These are phyloP conservation scores for Penicillium pulvis DNA, from an alignment of 495 filamentous ascomycete species.

Conservation along the genomic window DNA sequence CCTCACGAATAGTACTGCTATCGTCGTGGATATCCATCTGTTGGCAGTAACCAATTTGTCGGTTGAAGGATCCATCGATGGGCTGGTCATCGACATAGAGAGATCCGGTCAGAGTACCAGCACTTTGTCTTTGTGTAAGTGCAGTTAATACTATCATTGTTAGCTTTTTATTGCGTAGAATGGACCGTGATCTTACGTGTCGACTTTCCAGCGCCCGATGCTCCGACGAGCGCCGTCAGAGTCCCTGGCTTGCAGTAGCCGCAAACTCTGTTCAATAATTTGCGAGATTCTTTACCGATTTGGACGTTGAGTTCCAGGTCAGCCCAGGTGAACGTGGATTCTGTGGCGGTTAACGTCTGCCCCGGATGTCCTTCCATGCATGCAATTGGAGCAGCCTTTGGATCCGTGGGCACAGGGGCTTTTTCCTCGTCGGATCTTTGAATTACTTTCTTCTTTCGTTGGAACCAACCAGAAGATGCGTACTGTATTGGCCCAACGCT, in stretches of 20 bases:
- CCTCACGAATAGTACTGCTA: slow-evolving; percentile 80
- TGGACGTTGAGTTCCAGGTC: slow-evolving; percentile 63
- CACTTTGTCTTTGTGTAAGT: slow-evolving; percentile 71
- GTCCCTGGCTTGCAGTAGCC: slow-evolving; percentile 79
- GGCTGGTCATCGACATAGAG: slow-evolving; percentile 70
- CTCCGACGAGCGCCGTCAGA: slow-evolving; percentile 82
- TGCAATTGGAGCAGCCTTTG: slow-evolving; percentile 19
- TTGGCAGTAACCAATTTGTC: slow-evolving; percentile 80
- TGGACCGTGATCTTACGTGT: slow-evolving; percentile 56
- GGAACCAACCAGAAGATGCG: slow-evolving; percentile 44
- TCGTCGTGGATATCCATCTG: slow-evolving; percentile 88
- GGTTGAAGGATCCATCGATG: slow-evolving; percentile 72
- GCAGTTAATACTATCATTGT: slow-evolving; percentile 64
- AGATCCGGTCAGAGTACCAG: slow-evolving; percentile 73
- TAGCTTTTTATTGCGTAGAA: not conserved
- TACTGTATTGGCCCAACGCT: slow-evolving; percentile 63
- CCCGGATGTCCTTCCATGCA: slow-evolving; percentile 20
- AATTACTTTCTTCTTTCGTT: slow-evolving; percentile 44
- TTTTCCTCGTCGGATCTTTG: slow-evolving; percentile 51
- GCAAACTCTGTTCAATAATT: slow-evolving; percentile 67
- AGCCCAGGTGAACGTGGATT: slow-evolving; percentile 53
- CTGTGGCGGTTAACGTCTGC: slow-evolving; percentile 48
- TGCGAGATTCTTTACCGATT: slow-evolving; percentile 64
- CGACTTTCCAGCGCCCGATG: slow-evolving; percentile 82
- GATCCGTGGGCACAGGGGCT: slow-evolving; percentile 25